A percentile compares a stretch with the other conserved stretches of the same genome.
Conservation (phyloP, 179 eudicot species). For the Pouteria campechiana region DNA sequence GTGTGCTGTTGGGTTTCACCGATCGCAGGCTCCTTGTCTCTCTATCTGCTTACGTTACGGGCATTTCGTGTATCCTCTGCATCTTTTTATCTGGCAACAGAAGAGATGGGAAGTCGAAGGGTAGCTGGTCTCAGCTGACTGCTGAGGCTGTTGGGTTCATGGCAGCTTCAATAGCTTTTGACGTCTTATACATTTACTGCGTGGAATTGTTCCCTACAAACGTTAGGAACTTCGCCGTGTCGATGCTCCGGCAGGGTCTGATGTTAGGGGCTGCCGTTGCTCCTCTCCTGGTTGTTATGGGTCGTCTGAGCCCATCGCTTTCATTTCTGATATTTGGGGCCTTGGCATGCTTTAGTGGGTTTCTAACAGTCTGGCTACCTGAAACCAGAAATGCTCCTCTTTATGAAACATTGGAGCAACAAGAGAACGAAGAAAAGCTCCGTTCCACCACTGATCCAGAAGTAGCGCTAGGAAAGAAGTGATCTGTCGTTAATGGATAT, state of each 20-base stretch:
- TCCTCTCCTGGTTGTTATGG: constrained; percentile 39
- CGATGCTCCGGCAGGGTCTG: constrained; percentile 37
- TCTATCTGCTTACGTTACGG: constrained; percentile 18
- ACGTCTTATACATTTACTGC: constrained; percentile 25
- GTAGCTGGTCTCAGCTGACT: constrained; percentile 23
- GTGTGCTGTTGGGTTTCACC: constrained; percentile 16
- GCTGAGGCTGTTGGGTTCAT: constrained; percentile 31
- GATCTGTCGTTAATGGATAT: no score
- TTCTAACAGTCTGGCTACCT: constrained; percentile 33
- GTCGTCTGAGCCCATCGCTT: constrained; percentile 21
- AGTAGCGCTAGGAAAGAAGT: constrained; percentile 6
- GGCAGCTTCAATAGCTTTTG: constrained; percentile 34
- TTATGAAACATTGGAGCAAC: constrained; percentile 42
- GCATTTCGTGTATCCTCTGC: constrained; percentile 27
- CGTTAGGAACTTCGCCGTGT: constrained; percentile 45
- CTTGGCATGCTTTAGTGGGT: constrained; percentile 28
- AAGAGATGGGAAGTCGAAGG: not conserved
- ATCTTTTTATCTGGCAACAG: constrained; percentile 12
- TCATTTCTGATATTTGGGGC: constrained; percentile 36
- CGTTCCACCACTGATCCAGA: constrained; percentile 1
- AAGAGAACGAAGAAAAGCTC: constrained; percentile 20
- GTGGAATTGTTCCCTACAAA: constrained; percentile 53
- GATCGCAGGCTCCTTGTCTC: constrained; percentile 21
- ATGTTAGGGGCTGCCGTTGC: constrained; percentile 43
- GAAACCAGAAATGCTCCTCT: constrained; percentile 38